phyloP scores from a whole-genome alignment of 768 basidiomycete species.

The Tubosaeta sp. region DNA sequence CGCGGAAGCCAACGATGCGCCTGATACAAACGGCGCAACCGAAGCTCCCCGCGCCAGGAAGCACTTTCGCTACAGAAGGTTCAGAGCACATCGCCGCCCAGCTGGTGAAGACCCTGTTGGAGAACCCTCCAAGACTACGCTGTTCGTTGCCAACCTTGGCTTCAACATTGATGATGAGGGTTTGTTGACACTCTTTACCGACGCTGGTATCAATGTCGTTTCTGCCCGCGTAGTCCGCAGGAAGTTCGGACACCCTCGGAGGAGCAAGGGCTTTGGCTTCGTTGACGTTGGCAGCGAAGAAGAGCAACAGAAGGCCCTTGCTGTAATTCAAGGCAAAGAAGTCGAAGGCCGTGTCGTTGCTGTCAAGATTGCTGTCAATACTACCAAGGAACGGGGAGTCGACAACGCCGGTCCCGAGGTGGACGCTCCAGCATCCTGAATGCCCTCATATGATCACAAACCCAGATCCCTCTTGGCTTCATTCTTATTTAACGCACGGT shows the following conservation, averaged over 20 bases:
- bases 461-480: conserved; percentile 25
- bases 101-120: conserved; percentile 81
- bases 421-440: conserved; percentile 28
- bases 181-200: conserved; percentile 78
- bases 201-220: conserved; percentile 75
- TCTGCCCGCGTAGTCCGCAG: conserved; percentile 88
- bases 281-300: conserved; percentile 90
- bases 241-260: conserved; percentile 77
- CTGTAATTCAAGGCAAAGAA: conserved; percentile 81
- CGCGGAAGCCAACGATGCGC: conserved; percentile 27
- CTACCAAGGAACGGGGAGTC: conserved; percentile 56
- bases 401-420: conserved; percentile 34
- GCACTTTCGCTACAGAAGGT: conserved; percentile 55
- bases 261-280: conserved; percentile 96
- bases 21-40: conserved; percentile 36
- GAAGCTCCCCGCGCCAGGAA: conserved; percentile 32
- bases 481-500: conserved; percentile 26
- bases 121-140: conserved; percentile 82
- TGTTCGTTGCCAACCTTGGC: conserved; percentile 97
- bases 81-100: conserved; percentile 57
- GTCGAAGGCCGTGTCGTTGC: conserved; percentile 81
- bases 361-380: conserved; percentile 94
- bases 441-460: conserved; percentile 10
- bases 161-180: conserved; percentile 88
- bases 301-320: conserved; percentile 90